Percentiles rank a stretch among this genome's conserved stretches.
phyloP scores from a whole-genome alignment of 208 protist species.

The Lotmaria passim region DNA sequence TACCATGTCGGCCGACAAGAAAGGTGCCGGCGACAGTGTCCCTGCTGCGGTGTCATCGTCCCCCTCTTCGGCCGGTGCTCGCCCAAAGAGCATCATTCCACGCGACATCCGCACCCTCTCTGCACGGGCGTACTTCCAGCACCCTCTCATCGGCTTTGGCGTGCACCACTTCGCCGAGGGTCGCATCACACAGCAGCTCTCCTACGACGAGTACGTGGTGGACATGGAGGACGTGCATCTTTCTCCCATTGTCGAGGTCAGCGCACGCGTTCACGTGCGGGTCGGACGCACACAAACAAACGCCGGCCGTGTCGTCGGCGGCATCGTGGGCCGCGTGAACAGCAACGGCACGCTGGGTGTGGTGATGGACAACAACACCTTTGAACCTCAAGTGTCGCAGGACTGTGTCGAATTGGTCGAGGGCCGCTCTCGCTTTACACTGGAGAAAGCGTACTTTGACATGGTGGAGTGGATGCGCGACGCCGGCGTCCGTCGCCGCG shows the following conservation, averaged over 20 bases:
- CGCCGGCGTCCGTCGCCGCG: slow-evolving; percentile 52
- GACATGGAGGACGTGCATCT: slow-evolving; percentile 70
- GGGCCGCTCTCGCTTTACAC: slow-evolving; percentile 67
- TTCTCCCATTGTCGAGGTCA: slow-evolving; percentile 80
- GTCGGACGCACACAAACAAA: slow-evolving; percentile 37
- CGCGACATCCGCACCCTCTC: slow-evolving; percentile 18
- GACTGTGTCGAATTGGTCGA: slow-evolving; percentile 64
- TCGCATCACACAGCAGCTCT: slow-evolving; percentile 51
- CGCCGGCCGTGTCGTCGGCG: slow-evolving; percentile 57
- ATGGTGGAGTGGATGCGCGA: slow-evolving; percentile 65
- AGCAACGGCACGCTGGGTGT: slow-evolving; percentile 87
- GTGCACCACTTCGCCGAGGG: slow-evolving; percentile 77
- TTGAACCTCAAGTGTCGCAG: slow-evolving; percentile 65
- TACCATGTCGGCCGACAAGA: neutral
- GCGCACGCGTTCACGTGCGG: slow-evolving; percentile 72
- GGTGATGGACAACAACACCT: slow-evolving; percentile 84
- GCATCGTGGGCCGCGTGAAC: slow-evolving; percentile 79
- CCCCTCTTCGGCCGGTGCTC: neutral
- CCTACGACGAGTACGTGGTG: slow-evolving; percentile 68
- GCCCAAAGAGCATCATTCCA: slow-evolving; percentile 14
- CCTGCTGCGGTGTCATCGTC: neutral
- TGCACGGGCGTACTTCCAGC: slow-evolving; percentile 62
- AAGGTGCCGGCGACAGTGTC: neutral
- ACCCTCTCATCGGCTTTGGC: slow-evolving; percentile 59
- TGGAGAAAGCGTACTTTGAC: slow-evolving; percentile 33